Base-by-base conservation (phyloP, 1,284 basidiomycete species). In the Sporisorium exsertum region DNA sequence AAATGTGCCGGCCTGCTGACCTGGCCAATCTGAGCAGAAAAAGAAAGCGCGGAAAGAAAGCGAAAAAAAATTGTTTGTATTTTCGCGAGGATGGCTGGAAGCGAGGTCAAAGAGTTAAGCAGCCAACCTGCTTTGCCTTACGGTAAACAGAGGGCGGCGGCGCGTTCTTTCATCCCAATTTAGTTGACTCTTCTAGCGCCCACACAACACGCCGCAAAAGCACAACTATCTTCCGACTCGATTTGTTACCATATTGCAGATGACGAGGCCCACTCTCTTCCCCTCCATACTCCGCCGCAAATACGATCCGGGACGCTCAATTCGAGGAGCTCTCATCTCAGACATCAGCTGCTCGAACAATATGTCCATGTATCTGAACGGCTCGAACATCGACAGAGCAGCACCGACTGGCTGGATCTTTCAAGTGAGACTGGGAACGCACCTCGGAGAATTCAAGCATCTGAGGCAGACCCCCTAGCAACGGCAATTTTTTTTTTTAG, bases 41-140 rank as follows among this genome's bases (percentile, higher is more conserved):
- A 40, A 53, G 27, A 53, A 40, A 26, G 22, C 22, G 22, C 22
- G 20, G 22, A 9, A 35, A 18, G 42, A 42, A 32, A 32, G 18
- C 16, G 29, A 20, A 50, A 53, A 53, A 53, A 53, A 42, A 26
- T 53, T 53, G 37, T 42, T 53, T 22, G 52, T 18, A 24, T 53
- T 37, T 53, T 22, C 15, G 37, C n/a, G 15, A 43, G 9, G 40
- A 5, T 8, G 35, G 35, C 18, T 26, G 33, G 35, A 53, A 53
- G 52, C 24, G 22, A 37, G 35, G 22, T 12, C 7, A 22, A 51
- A 32, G 49, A 33, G 27, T 16, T 27, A 27, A 5, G 50, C 18
- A 13, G 29, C 13, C 32, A 35, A 35, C 5, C 9, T 35, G 32
- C 32, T 20, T 18, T 10, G 22, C 35, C 47, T 49, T 49, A 49